These are phyloP conservation scores for Cyclanthera cordifolia DNA, from an alignment of 306 rosid species.

Conservation along the genomic window DNA sequence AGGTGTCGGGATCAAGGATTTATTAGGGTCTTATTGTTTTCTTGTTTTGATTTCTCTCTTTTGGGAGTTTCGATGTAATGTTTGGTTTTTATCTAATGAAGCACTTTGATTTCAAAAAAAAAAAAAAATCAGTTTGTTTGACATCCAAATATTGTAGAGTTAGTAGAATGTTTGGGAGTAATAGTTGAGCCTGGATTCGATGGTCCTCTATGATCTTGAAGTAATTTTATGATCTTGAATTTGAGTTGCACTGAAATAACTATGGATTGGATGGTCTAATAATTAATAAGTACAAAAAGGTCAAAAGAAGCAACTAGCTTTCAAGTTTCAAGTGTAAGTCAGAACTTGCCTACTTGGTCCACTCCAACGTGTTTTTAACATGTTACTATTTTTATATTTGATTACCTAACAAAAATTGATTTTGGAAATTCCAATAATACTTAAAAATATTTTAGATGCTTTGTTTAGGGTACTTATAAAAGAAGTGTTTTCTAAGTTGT, in stretches of 20 bases:
- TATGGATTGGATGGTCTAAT: not conserved
- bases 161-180: no score
- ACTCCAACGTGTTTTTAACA: not conserved
- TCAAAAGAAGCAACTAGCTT: not conserved
- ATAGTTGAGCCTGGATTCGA: no score
- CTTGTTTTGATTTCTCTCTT: no score
- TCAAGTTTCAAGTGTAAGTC: not conserved
- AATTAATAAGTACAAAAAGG: not conserved
- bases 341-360: not conserved
- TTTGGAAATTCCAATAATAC: not conserved
- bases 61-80: no score
- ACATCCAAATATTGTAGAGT: no score
- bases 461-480: not conserved
- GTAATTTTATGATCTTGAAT: not conserved
- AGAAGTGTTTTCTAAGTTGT: not conserved
- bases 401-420: not conserved
- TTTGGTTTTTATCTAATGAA: no score
- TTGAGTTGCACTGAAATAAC: not conserved
- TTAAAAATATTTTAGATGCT: not conserved
- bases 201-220: not conserved
- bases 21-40: no score
- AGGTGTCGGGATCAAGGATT: no score
- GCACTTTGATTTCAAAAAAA: no score
- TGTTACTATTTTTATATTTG: not conserved
- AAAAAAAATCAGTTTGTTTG: no score